A percentile compares a stretch with the other conserved stretches of the same genome.
Evolutionary conservation across 2,329 filamentous ascomycete genomes (phyloP).

Genomic region (Myriosclerotinia curreyana): DNA sequence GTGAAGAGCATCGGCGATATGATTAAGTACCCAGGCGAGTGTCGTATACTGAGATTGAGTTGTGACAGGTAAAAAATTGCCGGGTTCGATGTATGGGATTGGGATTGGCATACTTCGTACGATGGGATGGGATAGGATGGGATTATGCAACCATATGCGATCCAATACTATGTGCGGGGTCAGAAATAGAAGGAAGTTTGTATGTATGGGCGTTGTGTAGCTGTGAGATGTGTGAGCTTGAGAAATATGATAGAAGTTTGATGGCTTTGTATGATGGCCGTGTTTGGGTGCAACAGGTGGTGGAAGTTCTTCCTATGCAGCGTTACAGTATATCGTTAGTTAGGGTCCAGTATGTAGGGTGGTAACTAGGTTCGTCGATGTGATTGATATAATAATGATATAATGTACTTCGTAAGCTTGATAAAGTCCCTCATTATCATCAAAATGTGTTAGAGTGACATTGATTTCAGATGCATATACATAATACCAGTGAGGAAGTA

Average conservation of each 20-base stretch:
- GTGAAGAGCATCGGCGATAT: background rate
- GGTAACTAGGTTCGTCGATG: background rate
- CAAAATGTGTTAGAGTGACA: background rate
- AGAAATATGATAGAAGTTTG: constrained; percentile 1
- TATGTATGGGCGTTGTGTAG: too few relatives aligned
- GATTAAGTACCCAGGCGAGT: background rate
- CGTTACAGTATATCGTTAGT: background rate
- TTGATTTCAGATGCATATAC: background rate
- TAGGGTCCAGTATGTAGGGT: background rate
- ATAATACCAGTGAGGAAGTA: background rate
- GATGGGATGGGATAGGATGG: background rate
- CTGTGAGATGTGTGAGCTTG: background rate
- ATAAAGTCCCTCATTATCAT: background rate
- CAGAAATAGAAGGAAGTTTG: background rate
- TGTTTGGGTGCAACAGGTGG: constrained; percentile 6
- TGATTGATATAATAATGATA: background rate
- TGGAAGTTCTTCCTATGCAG: background rate
- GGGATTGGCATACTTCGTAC: background rate
- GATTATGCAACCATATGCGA: background rate
- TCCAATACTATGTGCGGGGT: background rate
- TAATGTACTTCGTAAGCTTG: background rate
- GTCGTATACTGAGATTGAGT: background rate
- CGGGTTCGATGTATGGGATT: background rate
- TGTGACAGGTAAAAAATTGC: background rate
- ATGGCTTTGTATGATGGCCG: background rate